Evolutionary conservation across 257 asterid species (phyloP).

Genomic region (Plantago elongata): DNA sequence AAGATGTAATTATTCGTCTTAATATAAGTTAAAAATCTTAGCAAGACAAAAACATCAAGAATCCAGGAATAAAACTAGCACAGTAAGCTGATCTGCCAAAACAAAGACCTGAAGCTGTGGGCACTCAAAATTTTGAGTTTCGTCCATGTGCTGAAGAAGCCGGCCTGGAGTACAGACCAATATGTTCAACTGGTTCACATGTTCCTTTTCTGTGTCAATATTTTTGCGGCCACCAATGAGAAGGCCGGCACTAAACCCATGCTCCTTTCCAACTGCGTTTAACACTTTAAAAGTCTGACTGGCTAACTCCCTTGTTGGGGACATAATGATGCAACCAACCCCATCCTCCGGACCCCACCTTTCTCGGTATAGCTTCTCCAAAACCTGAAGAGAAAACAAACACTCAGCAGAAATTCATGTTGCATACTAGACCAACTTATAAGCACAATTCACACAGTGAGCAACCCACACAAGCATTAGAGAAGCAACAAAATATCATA

Average conservation of each 20-base stretch:
- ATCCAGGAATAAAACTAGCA: not conserved
- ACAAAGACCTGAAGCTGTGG: constrained; percentile 82
- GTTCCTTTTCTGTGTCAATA: constrained; percentile 82
- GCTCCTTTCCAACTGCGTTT: constrained; percentile 72
- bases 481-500: too few relatives aligned
- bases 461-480: not conserved
- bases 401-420: not conserved
- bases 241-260: constrained; percentile 94
- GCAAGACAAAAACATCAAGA: not conserved
- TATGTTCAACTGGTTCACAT: constrained; percentile 69
- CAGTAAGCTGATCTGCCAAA: not conserved
- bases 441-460: not conserved
- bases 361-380: constrained; percentile 73
- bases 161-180: constrained; percentile 97
- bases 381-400: constrained; percentile 39
- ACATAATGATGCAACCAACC: constrained; percentile 87
- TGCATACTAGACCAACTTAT: not conserved
- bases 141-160: constrained; percentile 99
- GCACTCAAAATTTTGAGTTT: constrained; percentile 90
- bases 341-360: constrained; percentile 98
- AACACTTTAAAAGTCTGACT: constrained; percentile 77
- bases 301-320: constrained; percentile 95
- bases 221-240: constrained; percentile 93
- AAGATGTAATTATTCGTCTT: not conserved
- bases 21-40: not conserved